Base-by-base conservation (phyloP, 371 early-diverging fungal genomes). In the Chytridium lagenaria region DNA sequence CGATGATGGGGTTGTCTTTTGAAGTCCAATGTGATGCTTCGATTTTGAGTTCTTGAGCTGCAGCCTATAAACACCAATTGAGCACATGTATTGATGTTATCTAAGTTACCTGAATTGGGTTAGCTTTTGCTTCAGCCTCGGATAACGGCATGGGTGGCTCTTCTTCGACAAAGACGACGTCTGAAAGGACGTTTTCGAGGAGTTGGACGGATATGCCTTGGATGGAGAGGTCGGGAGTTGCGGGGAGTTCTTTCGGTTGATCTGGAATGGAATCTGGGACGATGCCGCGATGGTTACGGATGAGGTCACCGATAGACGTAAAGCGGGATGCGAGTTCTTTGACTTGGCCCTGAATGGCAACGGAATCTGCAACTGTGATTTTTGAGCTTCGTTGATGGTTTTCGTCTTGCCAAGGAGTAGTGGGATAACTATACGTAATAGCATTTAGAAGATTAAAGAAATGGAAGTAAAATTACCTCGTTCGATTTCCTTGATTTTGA, bases 11-110 rank as follows among this genome's bases (percentile, higher is more conserved):
- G 74, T 88, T 88, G 12, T 76, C 74, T 15, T 69, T 67, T 22
- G 76, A n/a, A 0, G 76, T 55, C 83, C 84, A 88, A 67, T 75
- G 61, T 31, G 86, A 80, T 0, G 85, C 80, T 59, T 76, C 81
- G 23, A 88, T 81, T 51, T 77, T 78, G 49, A 88, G 80, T 63
- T 88, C 87, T 49, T 83, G 84, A 1, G 80, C 88, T 0, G 82
- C 86, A 1, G 88, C 86, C 83, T 85, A 44, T 23, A 23, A 16
- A 23, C 28, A 36, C 12, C 40, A 31, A 1, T 0, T 16, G n/a
- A 57, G 67, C 28, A 22, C 23, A 67, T 63, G 22, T 49, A 50
- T 22, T 23, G 33, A 1, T 2, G 19, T 61, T 34, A 57, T 65
- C 10, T 39, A 65, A 40, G 0, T 5, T 40, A 84, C 83, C 80